Percentiles rank a stretch among this genome's conserved stretches.
These are phyloP conservation scores for Geotrichum histeridarum DNA, from an alignment of 1,139 yeast species.

Conservation along the genomic window DNA sequence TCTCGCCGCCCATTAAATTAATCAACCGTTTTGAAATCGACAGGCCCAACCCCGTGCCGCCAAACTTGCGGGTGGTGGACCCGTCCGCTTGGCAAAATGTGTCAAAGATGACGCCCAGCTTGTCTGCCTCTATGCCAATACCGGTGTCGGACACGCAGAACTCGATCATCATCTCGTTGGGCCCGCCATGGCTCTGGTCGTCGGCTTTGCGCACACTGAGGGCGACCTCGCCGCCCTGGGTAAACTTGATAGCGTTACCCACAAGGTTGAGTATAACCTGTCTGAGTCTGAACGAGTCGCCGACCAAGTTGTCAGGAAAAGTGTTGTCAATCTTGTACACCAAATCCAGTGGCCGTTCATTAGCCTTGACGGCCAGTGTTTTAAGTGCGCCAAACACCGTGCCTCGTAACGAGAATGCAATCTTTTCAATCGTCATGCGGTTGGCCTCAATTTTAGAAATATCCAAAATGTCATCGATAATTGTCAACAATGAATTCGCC, in stretches of 20 bases:
- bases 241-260: constrained; percentile 83
- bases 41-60: constrained; percentile 84
- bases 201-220: constrained; percentile 41
- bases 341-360: constrained; percentile 74
- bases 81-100: constrained; percentile 92
- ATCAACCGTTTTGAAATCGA: constrained; percentile 82
- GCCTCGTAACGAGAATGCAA: constrained; percentile 77
- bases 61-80: constrained; percentile 83
- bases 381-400: constrained; percentile 85
- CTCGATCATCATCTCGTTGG: constrained; percentile 62
- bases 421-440: constrained; percentile 85
- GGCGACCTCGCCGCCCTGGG: constrained; percentile 69
- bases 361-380: constrained; percentile 82
- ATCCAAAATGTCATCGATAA: constrained; percentile 83
- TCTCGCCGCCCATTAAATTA: constrained; percentile 83
- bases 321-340: constrained; percentile 79
- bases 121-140: constrained; percentile 79
- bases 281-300: constrained; percentile 79
- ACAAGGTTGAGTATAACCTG: constrained; percentile 80
- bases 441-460: constrained; percentile 89
- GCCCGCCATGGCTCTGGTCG: constrained; percentile 38
- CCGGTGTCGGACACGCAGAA: constrained; percentile 88
- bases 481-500: constrained; percentile 76
- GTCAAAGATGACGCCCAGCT: constrained; percentile 75
- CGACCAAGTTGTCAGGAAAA: constrained; percentile 79